Evolutionary conservation across 139 green algal genomes (phyloP), one percentile per base, ranked within the genome.

Genomic region (Medakamo hakoo): DNA sequence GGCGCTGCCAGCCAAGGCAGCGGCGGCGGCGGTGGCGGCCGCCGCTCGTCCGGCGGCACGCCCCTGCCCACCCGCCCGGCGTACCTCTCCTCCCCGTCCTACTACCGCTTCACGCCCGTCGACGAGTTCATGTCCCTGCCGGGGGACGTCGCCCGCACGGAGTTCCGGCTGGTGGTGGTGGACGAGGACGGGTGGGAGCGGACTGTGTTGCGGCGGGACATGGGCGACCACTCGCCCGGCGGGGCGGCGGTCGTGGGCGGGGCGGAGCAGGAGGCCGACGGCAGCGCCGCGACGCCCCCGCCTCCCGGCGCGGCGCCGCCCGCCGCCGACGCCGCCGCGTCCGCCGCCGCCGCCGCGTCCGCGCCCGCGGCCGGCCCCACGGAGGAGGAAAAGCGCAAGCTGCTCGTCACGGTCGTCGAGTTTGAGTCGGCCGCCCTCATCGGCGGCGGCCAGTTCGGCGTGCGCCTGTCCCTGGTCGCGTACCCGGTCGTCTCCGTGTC

Each of bases 91-190:
- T 75, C 63, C 23, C 22, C 31, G 2, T 55, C 70, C 0, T 83
- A 69, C 32, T 76, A 74, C 63, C 69, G 74, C 55, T 81, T 78
- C 31, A 70, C 78, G 1, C 78, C 78, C 58, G 61, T 61, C 0
- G 72, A 81, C 58, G 66, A 84, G 60, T 81, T 83, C 62, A 65
- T 80, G 32, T 69, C 57, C 20, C 63, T 84, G 48, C 78, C 78
- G 1, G 69, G 64, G 2, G 76, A 83, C 60, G 71, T 72, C 57
- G 40, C 62, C 2, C 64, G 66, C 56, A 83, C 78, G 29, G 65
- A 80, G 59, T 84, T 84, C 49, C 63, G 78, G 4, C 66, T 84
- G 23, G 76, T 72, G 27, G 63, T 58, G 19, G n/a, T 55, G 40
- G 20, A 55, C 3, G 27, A 56, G 3, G 59, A 66, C 19, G 78